Base-by-base conservation (phyloP, 768 basidiomycete genomes). In the Udeniomyces megalosporus region DNA sequence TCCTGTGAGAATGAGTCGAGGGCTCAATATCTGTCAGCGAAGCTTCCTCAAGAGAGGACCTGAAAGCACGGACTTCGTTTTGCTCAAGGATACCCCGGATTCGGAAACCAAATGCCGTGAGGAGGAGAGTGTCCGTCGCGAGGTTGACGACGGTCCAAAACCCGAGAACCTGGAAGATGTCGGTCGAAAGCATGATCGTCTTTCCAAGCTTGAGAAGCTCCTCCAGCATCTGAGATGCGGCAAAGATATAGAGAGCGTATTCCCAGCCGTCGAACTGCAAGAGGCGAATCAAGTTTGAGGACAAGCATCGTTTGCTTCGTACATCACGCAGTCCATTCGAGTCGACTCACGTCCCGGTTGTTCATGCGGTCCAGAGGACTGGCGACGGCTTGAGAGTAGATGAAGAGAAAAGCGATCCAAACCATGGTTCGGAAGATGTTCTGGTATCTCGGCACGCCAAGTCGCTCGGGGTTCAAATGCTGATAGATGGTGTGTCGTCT, bases 361-460 rank as follows among this genome's bases (percentile, higher is more conserved):
- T 53, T 32, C 26, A 56, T 28, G 26, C 44, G 45, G 52, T 60
- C 44, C 14, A 65, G 58, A 15, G 63, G 58, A 50, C 49, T 52
- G 45, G 63, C 63, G 44, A 65, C 58, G 31, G 88, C 86, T 76
- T 85, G 85, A 2, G 87, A 89, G 70, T 90, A 92, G 3, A 82
- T 80, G 22, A 79, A 76, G 35, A 93, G 78, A 74, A 89, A 85
- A 68, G 85, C 77, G 26, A 88, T 69, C 77, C 6, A 78, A 58
- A 57, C 89, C 82, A 49, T 8, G 38, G 38, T 42, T 17, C 87
- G 82, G 70, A 91, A 83, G 55, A 82, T 77, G 67, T 88, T 91
- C 71, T 92, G 91, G 71, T 92, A 92, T 58, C 87, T 84, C 56
- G 91, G 91, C 26, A 93, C 88, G 35, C 81, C 81, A 50, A 95